Conservation (phyloP, 495 filamentous ascomycete genomes). For the Staphylotrichum longicolle region DNA sequence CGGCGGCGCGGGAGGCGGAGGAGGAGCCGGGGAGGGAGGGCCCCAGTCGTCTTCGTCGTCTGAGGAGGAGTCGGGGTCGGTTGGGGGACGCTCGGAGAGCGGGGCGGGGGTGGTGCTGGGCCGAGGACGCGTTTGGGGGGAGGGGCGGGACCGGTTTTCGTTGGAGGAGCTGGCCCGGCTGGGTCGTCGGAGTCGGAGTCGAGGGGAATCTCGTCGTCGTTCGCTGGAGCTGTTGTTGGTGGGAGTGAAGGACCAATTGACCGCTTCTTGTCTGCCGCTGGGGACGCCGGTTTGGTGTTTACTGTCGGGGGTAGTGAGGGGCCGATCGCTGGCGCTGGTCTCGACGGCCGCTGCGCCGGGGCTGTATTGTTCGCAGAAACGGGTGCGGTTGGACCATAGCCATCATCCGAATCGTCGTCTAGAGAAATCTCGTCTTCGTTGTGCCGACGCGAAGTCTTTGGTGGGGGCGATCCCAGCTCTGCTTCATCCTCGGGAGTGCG, state of each 20-base stretch:
- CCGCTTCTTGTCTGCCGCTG: conserved; percentile 14
- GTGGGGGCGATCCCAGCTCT: conserved; percentile 32
- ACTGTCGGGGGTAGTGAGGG: conserved; percentile 25
- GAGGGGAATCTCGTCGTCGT: conserved; percentile 35
- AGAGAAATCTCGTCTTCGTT: conserved; percentile 42
- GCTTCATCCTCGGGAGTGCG: conserved; percentile 47
- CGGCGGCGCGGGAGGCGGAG: conserved; percentile 24
- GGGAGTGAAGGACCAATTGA: conserved; percentile 39
- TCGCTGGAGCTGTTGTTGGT: conserved; percentile 26
- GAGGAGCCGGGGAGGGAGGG: conserved; percentile 63
- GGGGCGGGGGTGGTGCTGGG: conserved; percentile 44
- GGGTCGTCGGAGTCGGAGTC: conserved; percentile 27
- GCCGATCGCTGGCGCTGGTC: conserved; percentile 28
- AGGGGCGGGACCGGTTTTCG: conserved; percentile 21
- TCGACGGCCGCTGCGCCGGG: conserved; percentile 10
- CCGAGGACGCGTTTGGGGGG: conserved; percentile 42
- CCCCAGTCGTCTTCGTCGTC: conserved; percentile 56
- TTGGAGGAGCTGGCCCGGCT: conserved; percentile 25
- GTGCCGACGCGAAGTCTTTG: conserved; percentile 37
- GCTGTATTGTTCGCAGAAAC: not conserved
- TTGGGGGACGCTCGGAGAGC: conserved; percentile 42
- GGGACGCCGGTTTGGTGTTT: conserved; percentile 14
- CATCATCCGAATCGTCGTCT: conserved; percentile 37
- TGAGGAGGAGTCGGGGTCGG: conserved; percentile 33
- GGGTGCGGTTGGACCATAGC: conserved; percentile 38